phyloP scores from a whole-genome alignment of 2,329 filamentous ascomycete genomes.

The Xylaria digitata region DNA sequence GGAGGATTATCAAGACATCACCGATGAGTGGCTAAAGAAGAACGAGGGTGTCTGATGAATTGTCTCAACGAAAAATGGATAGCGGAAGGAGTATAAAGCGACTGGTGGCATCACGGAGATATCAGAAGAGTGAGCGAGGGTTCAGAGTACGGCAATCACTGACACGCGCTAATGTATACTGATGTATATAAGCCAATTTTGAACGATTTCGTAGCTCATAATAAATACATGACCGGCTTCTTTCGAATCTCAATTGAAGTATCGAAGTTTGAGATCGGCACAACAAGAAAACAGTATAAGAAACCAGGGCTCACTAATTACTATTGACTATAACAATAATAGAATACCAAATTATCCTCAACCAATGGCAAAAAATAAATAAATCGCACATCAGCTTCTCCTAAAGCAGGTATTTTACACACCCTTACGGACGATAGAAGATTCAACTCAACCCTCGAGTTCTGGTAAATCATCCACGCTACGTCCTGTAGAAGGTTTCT shows the following conservation, averaged over 20 bases:
- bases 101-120: too few relatives aligned
- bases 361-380: background rate
- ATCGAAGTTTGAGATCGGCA: background rate
- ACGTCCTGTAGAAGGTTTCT: conserved; percentile 9
- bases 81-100: background rate
- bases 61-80: background rate
- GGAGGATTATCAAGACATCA: conserved; percentile 66
- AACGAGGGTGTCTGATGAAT: conserved; percentile 10
- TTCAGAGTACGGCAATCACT: background rate
- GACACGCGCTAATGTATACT: background rate
- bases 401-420: conserved; percentile 1
- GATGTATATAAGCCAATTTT: background rate
- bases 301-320: background rate
- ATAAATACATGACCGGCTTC: background rate
- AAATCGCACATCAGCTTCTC: background rate
- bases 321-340: background rate
- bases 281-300: background rate
- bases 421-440: background rate
- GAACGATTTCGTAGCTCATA: background rate
- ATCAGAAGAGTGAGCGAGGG: background rate
- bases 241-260: background rate
- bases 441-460: conserved; percentile 23
- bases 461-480: conserved; percentile 28
- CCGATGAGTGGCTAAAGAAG: conserved; percentile 61
- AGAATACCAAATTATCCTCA: background rate